Conservation (phyloP, 2,329 filamentous ascomycete species). For the Xylaria sp. region DNA sequence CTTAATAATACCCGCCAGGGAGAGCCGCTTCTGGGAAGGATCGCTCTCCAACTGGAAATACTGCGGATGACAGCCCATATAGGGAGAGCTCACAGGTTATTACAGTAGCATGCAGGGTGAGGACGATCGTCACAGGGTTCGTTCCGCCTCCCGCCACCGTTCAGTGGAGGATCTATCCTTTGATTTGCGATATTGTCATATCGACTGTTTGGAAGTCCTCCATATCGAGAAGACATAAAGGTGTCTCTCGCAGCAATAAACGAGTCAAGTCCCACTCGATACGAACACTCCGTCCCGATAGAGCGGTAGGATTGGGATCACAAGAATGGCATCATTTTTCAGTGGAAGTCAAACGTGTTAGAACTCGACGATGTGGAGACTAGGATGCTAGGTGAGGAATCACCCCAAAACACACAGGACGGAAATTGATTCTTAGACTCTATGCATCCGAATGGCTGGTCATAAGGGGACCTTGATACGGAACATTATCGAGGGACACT, state of each 20-base stretch:
- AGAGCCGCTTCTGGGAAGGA: neutral
- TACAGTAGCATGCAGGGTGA: neutral
- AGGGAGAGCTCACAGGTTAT: neutral
- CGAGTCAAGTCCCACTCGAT: conserved; percentile 1
- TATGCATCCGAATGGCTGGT: conserved; percentile 4
- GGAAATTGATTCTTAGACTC: conserved; percentile 15
- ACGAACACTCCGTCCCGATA: conserved; percentile 2
- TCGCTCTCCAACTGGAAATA: too few relatives aligned
- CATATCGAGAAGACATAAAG: conserved; percentile 2
- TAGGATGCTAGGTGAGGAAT: neutral
- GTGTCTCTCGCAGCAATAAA: conserved; percentile 1
- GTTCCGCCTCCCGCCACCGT: neutral
- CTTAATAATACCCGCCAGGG: neutral
- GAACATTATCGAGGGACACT: neutral
- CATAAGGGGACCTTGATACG: neutral
- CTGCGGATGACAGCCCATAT: neutral
- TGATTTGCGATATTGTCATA: neutral
- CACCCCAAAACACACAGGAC: neutral
- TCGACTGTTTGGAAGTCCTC: neutral
- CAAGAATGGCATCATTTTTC: conserved; percentile 2
- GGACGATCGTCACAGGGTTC: neutral
- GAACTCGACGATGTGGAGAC: too few relatives aligned
- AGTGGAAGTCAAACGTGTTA: too few relatives aligned
- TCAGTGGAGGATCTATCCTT: conserved; percentile 1
- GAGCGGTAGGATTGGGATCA: conserved; percentile 5